phyloP scores from a whole-genome alignment of 345 rosid genomes.

The Brassica incana region DNA sequence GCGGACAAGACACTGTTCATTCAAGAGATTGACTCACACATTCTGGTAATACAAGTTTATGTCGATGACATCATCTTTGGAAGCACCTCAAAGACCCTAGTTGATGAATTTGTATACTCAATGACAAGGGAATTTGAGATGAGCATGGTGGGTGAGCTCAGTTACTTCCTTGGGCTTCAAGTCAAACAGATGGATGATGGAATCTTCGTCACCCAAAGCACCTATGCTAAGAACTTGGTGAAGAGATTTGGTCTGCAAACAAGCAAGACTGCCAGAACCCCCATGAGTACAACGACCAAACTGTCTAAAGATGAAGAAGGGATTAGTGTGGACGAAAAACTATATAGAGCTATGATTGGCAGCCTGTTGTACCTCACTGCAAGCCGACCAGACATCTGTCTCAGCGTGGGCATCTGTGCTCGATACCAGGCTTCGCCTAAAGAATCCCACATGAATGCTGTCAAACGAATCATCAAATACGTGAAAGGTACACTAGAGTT shows the following conservation, averaged over 20 bases:
- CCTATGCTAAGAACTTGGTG: background rate
- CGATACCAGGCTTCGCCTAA: background rate
- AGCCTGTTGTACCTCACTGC: background rate
- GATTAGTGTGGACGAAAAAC: background rate
- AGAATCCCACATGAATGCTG: background rate
- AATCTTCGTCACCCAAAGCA: background rate
- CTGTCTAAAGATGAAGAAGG: background rate
- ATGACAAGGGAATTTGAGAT: background rate
- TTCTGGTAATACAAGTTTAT: background rate
- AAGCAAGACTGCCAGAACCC: background rate
- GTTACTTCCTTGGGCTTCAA: background rate
- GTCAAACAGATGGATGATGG: background rate
- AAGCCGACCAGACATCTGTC: background rate
- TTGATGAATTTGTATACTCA: background rate
- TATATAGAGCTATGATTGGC: background rate
- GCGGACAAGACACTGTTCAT: too few relatives aligned
- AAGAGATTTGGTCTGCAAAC: background rate
- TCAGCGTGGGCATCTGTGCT: background rate
- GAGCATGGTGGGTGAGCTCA: background rate
- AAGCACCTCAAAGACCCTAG: background rate
- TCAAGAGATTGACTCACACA: too few relatives aligned
- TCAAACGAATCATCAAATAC: background rate
- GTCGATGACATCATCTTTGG: background rate
- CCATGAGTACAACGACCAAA: background rate
- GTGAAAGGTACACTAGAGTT: background rate